Evolutionary conservation across 2,329 filamentous ascomycete genomes (phyloP).

Genomic region (Hirsutella thompsonii): DNA sequence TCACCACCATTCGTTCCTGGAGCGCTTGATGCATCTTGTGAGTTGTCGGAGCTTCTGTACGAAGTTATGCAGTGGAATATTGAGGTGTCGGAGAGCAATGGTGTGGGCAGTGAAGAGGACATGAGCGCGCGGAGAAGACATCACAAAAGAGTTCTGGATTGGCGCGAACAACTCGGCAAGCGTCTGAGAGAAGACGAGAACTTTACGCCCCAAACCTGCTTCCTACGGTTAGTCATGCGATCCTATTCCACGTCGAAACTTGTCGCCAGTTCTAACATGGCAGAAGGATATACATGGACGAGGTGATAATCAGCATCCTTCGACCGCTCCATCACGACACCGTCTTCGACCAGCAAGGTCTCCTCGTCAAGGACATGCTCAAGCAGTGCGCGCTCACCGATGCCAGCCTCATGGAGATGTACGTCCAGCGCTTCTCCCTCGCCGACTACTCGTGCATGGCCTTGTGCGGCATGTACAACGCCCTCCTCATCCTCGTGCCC

Average conservation of each 20-base stretch:
- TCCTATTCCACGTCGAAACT: not conserved
- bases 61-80: not conserved
- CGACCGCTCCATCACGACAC: not conserved
- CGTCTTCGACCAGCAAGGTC: not conserved
- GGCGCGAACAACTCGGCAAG: not conserved
- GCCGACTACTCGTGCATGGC: no score
- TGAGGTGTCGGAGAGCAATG: not conserved
- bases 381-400: no score
- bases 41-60: not conserved
- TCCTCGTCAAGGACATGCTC: no score
- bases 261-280: not conserved
- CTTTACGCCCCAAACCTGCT: not conserved
- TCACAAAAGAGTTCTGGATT: not conserved
- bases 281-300: not conserved
- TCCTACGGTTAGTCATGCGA: not conserved
- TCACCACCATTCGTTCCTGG: not conserved
- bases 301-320: not conserved
- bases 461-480: no score
- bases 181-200: not conserved
- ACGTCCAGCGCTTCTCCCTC: no score
- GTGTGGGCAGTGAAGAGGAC: not conserved
- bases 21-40: not conserved
- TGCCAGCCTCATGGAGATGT: no score
- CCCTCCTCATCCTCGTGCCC: no score
- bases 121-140: not conserved